Base-by-base conservation (phyloP, 345 rosid genomes). In the Nephelium lappaceum region DNA sequence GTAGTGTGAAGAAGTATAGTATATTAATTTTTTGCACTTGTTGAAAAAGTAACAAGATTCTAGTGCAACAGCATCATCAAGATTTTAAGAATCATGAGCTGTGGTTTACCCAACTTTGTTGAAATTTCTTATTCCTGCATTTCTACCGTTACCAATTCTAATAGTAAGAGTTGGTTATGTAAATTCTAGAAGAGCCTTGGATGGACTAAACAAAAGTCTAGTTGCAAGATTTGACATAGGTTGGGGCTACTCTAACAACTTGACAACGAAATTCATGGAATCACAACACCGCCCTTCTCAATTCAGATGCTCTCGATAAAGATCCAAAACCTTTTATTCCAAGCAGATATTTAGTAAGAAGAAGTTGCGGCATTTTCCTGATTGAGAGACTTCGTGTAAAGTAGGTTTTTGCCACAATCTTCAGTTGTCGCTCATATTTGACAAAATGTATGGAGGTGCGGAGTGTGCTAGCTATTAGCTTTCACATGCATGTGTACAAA, bases 171-270 rank as follows among this genome's bases (percentile, higher is more conserved):
- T 67, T 42, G 41, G 38, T 3, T 27, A 64, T 6, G 67, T 72
- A 51, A 70, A 75, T 72, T 73, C 78, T 80, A 42, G 55, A 49
- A 49, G 51, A 67, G 79, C 38, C 42, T 53, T 36, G 73, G 70
- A 78, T 82, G 75, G 82, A 80, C 74, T 38, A 70, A 84, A 78
- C 84, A 74, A 71, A 77, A 74, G 80, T 12, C 85, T 75, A 86
- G 65, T 76, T 74, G 88, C 79, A 80, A 72, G 77, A 83, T 83
- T 81, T 84, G 36, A 77, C 55, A 51, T 82, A 84, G 84, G 75
- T 49, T 66, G 83, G 86, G 91, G 74, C 85, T 74, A 83, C 62
- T 24, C 82, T 58, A 49, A 47, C 98, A 86, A 91, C 88, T 93
- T 90, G 92, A 87, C 80, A 72, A 16, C 71, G 79, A 74, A 76